Conservation (phyloP, 2,329 filamentous ascomycete species). For the Gaeumannomyces sp. region DNA sequence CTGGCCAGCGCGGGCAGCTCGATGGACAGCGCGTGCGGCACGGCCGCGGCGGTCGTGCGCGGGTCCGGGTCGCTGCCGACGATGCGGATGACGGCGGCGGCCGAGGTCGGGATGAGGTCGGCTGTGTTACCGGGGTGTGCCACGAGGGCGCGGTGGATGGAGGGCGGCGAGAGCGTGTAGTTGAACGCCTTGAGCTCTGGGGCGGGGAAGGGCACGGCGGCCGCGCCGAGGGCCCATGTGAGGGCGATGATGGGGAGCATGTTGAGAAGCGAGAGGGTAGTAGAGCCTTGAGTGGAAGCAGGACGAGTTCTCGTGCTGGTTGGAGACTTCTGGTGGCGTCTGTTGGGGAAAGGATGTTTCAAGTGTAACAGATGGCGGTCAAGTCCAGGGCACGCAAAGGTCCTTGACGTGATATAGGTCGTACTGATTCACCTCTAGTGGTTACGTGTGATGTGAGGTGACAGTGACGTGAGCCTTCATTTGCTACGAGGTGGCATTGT, state of each 20-base stretch:
- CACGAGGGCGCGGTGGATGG: not conserved
- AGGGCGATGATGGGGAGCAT: not conserved
- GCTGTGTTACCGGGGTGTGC: not conserved
- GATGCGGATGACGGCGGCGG: not conserved
- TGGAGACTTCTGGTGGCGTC: no score
- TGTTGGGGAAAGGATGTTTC: no score
- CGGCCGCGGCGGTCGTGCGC: no score
- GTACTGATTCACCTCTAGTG: not conserved
- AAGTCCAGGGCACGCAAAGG: no score
- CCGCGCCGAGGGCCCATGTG: no score
- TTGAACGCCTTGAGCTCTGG: not conserved
- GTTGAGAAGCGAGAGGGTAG: no score
- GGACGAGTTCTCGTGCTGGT: no score
- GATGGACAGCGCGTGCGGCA: not conserved
- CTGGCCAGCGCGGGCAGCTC: not conserved
- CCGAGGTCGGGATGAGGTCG: not conserved
- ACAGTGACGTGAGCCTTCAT: not conserved
- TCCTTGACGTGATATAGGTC: no score
- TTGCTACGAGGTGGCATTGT: not conserved
- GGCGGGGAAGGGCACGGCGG: no score
- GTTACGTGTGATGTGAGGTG: not conserved
- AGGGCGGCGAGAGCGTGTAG: not conserved
- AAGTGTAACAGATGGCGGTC: no score
- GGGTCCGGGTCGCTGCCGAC: not conserved
- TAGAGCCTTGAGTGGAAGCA: no score